Evolutionary conservation across 805 yeast species (phyloP), one percentile per base, ranked within the genome.

Genomic region (Alloascoidea hylecoeti): DNA sequence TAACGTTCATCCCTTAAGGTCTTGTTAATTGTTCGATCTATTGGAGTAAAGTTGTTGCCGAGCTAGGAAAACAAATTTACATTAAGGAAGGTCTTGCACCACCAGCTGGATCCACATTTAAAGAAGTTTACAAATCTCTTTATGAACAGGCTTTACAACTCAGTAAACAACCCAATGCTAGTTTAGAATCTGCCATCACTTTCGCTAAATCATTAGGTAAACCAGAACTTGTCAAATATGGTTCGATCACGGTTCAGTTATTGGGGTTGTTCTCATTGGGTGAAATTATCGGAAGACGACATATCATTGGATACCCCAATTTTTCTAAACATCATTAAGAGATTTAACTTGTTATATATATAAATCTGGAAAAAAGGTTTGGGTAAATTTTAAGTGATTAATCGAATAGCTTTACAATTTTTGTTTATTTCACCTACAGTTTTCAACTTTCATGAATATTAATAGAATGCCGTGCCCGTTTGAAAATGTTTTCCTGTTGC

Each of bases 221-320:
- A 58, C 75, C 70, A 48, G 68, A 69, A 52, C 68, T 63, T 47
- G 60, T 75, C 50, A 75, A 72, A 62, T 81, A 70, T 57, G 78
- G 79, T 50, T 78, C 88, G 30, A 76, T 74, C 62, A 77, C 75
- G 48, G 63, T 86, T 49, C 98, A 92, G 66, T 63, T 89, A 40
- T 66, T 83, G 47, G 98, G 96, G 46, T 71, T 88, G 58, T 92
- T 86, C 64, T 75, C 96, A 17, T 69, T 89, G 35, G 98, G 98
- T 57, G 98, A 92, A 71, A 75, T 88, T 49, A 70, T 92, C 54
- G 98, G 98, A 55, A 85, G 97, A 71, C 81, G 97, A 70, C 75
- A 82, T 53, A 51, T 92, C 43, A 82, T 86, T 54, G 96, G 96
- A 49, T 89, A 92, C 70, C 82, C 83, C 9, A 23, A n/a, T n/a